A percentile compares a stretch with the other conserved stretches of the same genome.
Evolutionary conservation across 2,329 filamentous ascomycete genomes (phyloP).

Genomic region (Paracoccidioides brasiliensis): DNA sequence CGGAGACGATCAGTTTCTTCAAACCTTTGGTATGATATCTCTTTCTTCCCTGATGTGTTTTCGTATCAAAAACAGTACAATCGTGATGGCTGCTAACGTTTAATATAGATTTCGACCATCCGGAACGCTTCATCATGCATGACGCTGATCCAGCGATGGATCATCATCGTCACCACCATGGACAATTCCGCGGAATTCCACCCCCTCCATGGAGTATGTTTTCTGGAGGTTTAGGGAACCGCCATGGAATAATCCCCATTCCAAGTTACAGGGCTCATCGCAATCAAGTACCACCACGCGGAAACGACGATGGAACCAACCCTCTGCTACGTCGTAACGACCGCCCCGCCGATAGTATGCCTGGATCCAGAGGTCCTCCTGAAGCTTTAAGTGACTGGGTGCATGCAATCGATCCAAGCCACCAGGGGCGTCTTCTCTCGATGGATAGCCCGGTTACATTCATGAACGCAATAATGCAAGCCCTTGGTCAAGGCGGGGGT

Average conservation of each 20-base stretch:
- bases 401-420: slow-evolving; percentile 36
- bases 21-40: slow-evolving; percentile 16
- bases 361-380: slow-evolving; percentile 24
- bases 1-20: slow-evolving; percentile 31
- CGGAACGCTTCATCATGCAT: background rate
- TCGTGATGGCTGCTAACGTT: background rate
- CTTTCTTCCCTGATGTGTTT: background rate
- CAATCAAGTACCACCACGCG: slow-evolving; percentile 36
- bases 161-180: slow-evolving; percentile 20
- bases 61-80: background rate
- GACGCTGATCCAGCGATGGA: background rate
- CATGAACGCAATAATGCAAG: slow-evolving; percentile 45
- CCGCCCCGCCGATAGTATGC: slow-evolving; percentile 19
- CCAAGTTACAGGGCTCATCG: slow-evolving; percentile 34
- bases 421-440: slow-evolving; percentile 32
- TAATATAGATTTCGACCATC: background rate
- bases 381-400: slow-evolving; percentile 41
- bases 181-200: slow-evolving; percentile 43
- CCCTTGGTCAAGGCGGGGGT: slow-evolving; percentile 35
- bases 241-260: slow-evolving; percentile 28
- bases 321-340: slow-evolving; percentile 61
- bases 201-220: slow-evolving; percentile 54
- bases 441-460: slow-evolving; percentile 42
- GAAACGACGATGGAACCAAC: slow-evolving; percentile 70
- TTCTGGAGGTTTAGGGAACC: slow-evolving; percentile 43